Base-by-base conservation (phyloP, 805 yeast genomes). In the Suhomyces sp. region DNA sequence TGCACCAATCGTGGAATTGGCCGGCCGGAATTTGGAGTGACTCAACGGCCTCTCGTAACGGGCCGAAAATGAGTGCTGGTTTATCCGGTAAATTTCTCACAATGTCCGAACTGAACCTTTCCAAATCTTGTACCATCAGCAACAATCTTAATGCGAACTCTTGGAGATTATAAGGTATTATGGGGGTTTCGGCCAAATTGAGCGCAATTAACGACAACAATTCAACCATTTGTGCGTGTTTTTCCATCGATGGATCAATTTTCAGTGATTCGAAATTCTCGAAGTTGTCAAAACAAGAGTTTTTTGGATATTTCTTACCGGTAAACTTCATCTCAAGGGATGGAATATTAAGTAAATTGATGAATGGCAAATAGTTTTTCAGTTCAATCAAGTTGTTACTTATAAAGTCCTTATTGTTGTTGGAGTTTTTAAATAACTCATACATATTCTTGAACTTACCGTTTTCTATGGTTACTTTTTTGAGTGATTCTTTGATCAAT, bases 291-390 rank as follows among this genome's bases (percentile, higher is more conserved):
- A 73, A 74, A 62, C 90, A 84, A 2, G 90, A 79, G 55, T 74
- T 74, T 48, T 73, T 70, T 1, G 90, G 87, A 58, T 78, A 72
- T 38, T 58, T 57, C 6, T 46, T 53, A 1, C 78, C 77, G 3
- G 69, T 58, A 61, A 81, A 86, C 38, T 80, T 82, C 13, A 88
- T 59, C 45, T 82, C 87, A 48, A 90, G 59, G 0, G 89, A 73
- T 5, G 96, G 88, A n/a, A 89, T 76, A 42, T 94, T 96, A 29
- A 77, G 73, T 48, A 75, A 72, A 23, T 82, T 72, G 58, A 83
- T 74, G 56, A 88, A 86, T 5, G 96, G 92, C 8, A 86, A 65
- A 67, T 82, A 85, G 67, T 88, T 89, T 47, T 87, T 88, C 54
- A 70, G 74, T 22, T 75, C 71, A 46, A 73, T 57, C 62, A 74